A percentile compares a stretch with the other conserved stretches of the same genome.
Conservation (phyloP, 1,284 basidiomycete genomes). For the Trametes hirsuta region DNA sequence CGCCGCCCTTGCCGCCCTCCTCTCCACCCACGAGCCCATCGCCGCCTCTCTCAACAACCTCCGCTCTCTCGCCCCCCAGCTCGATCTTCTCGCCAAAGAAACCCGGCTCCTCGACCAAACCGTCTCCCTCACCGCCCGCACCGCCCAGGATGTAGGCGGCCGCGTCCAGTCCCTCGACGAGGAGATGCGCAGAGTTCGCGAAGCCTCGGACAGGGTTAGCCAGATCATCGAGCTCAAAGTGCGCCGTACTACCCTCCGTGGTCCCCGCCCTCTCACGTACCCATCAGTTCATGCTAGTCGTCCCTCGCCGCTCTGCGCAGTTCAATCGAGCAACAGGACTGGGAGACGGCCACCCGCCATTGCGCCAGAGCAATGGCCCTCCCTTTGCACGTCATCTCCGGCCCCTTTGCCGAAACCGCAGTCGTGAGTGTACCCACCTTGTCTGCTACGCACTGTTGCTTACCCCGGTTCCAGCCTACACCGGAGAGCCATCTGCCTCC, state of each 20-base stretch:
- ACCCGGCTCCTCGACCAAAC: slow-evolving; percentile 59
- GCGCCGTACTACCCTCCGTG: slow-evolving; percentile 18
- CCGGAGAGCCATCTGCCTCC: slow-evolving; percentile 87
- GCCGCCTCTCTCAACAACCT: slow-evolving; percentile 66
- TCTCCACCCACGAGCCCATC: slow-evolving; percentile 73
- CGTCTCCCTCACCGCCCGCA: slow-evolving; percentile 74
- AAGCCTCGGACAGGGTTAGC: slow-evolving; percentile 82
- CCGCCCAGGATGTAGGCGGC: slow-evolving; percentile 89
- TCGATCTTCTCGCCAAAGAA: slow-evolving; percentile 67
- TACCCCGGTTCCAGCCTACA: slow-evolving; percentile 68
- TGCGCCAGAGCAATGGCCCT: slow-evolving; percentile 90
- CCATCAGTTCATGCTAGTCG: slow-evolving; percentile 43
- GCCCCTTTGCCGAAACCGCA: slow-evolving; percentile 84
- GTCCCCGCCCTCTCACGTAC: background rate
- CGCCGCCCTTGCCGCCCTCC: slow-evolving; percentile 71
- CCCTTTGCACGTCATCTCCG: slow-evolving; percentile 76
- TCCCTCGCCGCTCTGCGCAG: slow-evolving; percentile 77
- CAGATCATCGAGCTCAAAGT: slow-evolving; percentile 93
- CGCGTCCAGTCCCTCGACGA: slow-evolving; percentile 88
- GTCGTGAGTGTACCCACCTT: slow-evolving; percentile 64
- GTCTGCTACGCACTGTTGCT: background rate
- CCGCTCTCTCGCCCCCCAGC: slow-evolving; percentile 61
- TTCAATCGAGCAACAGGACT: slow-evolving; percentile 87
- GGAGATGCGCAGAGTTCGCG: slow-evolving; percentile 86
- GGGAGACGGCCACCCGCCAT: slow-evolving; percentile 92